Base-by-base conservation (phyloP, 805 yeast species). In the Ogataea polymorpha region DNA sequence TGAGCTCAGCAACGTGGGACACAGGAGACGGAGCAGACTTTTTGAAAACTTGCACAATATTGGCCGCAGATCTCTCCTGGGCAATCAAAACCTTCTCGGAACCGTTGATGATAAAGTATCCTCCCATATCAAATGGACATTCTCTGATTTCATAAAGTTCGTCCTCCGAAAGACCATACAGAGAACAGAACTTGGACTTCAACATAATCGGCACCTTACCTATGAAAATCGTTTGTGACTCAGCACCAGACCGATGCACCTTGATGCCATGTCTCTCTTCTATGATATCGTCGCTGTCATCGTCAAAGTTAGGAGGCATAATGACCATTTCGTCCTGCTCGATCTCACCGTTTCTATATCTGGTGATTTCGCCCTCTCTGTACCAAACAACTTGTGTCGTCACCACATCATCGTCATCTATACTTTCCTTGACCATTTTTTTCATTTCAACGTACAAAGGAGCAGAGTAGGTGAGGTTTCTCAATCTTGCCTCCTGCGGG, bases 81-180 rank as follows among this genome's bases (percentile, higher is more conserved):
- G 99, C 99, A 71, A 93, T 93, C 58, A 93, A 73, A 42, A 93
- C 99, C 65, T 93, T 93, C 65, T 93, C 99, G 15, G 97, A 88
- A 56, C 99, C 99, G 70, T 93, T 93, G 61, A 93, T 93, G 54
- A 93, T 90, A 62, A 93, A 93, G 67, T 93, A 93, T 48, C 99
- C 99, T 66, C 99, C 99, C 95, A 93, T 95, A 74, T 93, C 99
- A 67, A 87, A 93, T 23, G 99, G 99, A 70, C 99, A 93, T 68
- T 93, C 99, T 66, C 93, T 90, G 61, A 93, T 77, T 56, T 89
- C 95, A 67, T 90, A 93, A 58, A 90, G 78, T 66, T 93, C 99
- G 53, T 86, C 88, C 55, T 93, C 98, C 7, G 87, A 80, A 53
- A 93, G 75, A 46, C 86, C 96, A 59, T 88, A 78, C 56, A 93